phyloP scores from a whole-genome alignment of 768 basidiomycete species.

The Clitopilus hobsonii region DNA sequence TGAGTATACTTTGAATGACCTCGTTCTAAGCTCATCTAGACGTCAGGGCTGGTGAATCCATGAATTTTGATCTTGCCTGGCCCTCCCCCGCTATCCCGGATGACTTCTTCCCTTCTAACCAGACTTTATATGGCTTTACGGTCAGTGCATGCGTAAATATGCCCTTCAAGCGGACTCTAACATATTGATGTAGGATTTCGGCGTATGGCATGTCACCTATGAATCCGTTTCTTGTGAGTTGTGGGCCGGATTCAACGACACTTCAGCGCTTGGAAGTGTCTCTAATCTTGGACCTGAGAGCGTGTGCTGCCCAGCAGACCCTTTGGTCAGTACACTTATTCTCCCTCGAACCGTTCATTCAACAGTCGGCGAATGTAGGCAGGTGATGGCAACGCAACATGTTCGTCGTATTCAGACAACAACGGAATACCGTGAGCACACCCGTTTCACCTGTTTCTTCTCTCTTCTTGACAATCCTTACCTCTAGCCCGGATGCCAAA shows the following conservation, averaged over 20 bases:
- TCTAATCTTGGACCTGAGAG: constrained; percentile 44
- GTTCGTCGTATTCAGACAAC: constrained; percentile 68
- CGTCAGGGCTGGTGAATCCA: constrained; percentile 55
- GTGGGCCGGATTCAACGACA: constrained; percentile 61
- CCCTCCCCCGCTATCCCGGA: constrained; percentile 67
- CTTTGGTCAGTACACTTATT: constrained; percentile 38
- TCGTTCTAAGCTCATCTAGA: too few relatives aligned
- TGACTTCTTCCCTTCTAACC: constrained; percentile 74
- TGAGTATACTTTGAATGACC: constrained; percentile 27
- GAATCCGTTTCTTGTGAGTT: constrained; percentile 55
- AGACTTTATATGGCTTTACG: constrained; percentile 56
- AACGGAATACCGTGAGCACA: constrained; percentile 58
- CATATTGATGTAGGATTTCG: constrained; percentile 57
- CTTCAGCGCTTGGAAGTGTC: constrained; percentile 67
- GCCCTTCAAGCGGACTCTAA: background rate
- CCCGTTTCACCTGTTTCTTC: background rate
- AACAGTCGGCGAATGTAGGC: background rate
- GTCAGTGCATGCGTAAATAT: constrained; percentile 14
- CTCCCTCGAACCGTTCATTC: background rate
- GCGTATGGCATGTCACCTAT: constrained; percentile 82
- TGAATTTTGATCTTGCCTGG: constrained; percentile 83
- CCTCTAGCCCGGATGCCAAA: constrained; percentile 33
- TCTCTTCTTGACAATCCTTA: background rate
- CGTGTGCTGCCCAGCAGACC: constrained; percentile 72
- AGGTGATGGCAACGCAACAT: constrained; percentile 47